Evolutionary conservation across 2,329 filamentous ascomycete species (phyloP), one percentile per base, ranked within the genome.

Genomic region (Berkeleyomyces rouxiae): DNA sequence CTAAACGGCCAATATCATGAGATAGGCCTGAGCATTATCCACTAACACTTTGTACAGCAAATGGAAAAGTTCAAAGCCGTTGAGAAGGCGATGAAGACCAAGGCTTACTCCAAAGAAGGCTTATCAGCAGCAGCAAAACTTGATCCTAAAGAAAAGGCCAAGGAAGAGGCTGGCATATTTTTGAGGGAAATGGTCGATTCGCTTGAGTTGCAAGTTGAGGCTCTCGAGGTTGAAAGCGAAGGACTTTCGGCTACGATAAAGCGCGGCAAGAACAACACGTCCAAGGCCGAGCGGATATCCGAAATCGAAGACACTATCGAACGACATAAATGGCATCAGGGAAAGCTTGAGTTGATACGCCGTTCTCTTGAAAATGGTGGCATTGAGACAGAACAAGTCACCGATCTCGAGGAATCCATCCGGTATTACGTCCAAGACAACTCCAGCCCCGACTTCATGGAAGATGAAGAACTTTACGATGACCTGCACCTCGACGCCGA

Each of bases 1-100:
- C 51, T 61, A 61, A 67, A 64, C 68, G 69, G 62, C 69, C 65
- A 63, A n/a, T 23, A 16, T n/a, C 4, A 59, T 62, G 47, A 49
- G 65, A 31, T 31, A 63, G 33, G 40, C 31, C 10, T 53, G 39
- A 23, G 51, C n/a, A 58, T 31, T 51, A 62, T 61, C 64, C 64
- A 68, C 68, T 66, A 67, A 64, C 63, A 51, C 23, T 51, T 36
- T 42, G 44, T 69, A 73, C 76, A 93, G 89, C 86, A 92, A 88
- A 99, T 99, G 93, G 93, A 99, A 77, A 90, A 90, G 70, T 99
- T 99, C 82, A 99, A 99, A 78, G 92, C 91, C n/a, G 93, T 99
- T 61, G 93, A 99, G 75, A 99, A 99, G 79, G 93, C 96, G 71
- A 97, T 99, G 93, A 99, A 99, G 80, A 99, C 93, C 63, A 99